Base-by-base conservation (phyloP, 768 basidiomycete genomes). In the Russula earlei region DNA sequence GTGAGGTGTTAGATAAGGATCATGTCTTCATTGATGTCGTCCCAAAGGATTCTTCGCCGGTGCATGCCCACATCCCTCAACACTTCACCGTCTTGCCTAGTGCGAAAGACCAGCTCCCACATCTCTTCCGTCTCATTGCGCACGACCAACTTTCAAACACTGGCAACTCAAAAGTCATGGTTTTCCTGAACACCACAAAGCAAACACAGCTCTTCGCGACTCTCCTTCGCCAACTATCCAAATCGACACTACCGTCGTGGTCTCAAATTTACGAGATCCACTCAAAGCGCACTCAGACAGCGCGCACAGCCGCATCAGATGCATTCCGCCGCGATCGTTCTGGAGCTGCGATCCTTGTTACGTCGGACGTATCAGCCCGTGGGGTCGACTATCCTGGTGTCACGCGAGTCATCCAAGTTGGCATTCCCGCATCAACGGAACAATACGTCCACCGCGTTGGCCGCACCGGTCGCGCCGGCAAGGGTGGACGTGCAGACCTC, bases 341-440 rank as follows among this genome's bases (percentile, higher is more conserved):
- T 2, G 74, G 74, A 5, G 77, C 83, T 0, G 73, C 79, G 2
- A 72, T 95, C 29, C 78, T 95, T 48, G 75, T 96, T 62, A 87
- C 84, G 4, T 92, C 91, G 1, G 92, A 95, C 62, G 83, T 95
- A 5, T 92, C 89, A 27, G 90, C 91, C 20, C 81, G 91, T 55
- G 90, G 89, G 17, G 79, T 94, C 44, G 90, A 95, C 68, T 95
- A 94, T 67, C 91, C 91, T 8, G 82, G 80, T 19, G 87, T 93
- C 20, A 90, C 89, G 0, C 83, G 92, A 37, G 87, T 94, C 58
- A 86, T 98, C 61, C 96, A 97, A 68, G 75, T 99, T 49, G 93
- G 95, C 49, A 74, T 87, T 7, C 93, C 95, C 2, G 67, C 71
- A 6, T 74, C 70, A 1, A 69, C 78, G 10, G 85, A 91, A 20